phyloP scores from a whole-genome alignment of 2,329 filamentous ascomycete genomes.

The Fusarium sp. region DNA sequence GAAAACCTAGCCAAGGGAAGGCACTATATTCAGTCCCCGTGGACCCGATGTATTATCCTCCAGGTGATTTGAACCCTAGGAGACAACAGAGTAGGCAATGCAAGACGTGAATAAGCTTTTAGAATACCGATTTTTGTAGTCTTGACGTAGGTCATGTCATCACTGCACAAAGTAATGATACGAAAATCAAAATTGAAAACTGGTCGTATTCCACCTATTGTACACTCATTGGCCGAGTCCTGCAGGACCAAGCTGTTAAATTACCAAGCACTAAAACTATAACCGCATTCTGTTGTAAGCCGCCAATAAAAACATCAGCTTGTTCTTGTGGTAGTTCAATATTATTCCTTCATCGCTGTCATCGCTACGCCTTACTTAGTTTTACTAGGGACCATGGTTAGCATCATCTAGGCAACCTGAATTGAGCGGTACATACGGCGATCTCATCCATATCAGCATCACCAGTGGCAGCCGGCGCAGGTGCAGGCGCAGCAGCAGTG shows the following conservation, averaged over 20 bases:
- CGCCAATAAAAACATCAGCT: constrained; percentile 9
- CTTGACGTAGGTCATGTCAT: not conserved
- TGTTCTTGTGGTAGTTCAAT: constrained; percentile 44
- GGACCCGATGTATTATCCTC: not conserved
- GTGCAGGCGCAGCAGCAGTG: constrained; percentile 57
- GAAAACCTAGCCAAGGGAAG: not conserved
- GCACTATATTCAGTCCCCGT: not conserved
- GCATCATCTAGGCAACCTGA: not conserved
- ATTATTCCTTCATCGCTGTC: constrained; percentile 20
- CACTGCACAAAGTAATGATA: not conserved
- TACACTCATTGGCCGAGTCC: constrained; percentile 25
- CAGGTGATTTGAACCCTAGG: not conserved
- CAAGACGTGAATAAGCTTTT: not conserved
- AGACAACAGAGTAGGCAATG: not conserved
- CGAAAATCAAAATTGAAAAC: constrained; percentile 14
- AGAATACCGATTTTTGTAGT: not conserved
- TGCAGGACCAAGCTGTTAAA: not conserved
- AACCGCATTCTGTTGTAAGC: constrained; percentile 32
- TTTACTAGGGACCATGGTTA: constrained; percentile 35
- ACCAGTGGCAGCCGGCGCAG: constrained; percentile 60
- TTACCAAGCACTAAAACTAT: constrained; percentile 26
- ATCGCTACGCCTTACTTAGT: not conserved
- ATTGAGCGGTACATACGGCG: constrained; percentile 51
- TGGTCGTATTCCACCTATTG: constrained; percentile 38
- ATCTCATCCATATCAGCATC: constrained; percentile 77